These are phyloP conservation scores for Trifolium fragiferum DNA, from an alignment of 306 rosid species.

Conservation along the genomic window DNA sequence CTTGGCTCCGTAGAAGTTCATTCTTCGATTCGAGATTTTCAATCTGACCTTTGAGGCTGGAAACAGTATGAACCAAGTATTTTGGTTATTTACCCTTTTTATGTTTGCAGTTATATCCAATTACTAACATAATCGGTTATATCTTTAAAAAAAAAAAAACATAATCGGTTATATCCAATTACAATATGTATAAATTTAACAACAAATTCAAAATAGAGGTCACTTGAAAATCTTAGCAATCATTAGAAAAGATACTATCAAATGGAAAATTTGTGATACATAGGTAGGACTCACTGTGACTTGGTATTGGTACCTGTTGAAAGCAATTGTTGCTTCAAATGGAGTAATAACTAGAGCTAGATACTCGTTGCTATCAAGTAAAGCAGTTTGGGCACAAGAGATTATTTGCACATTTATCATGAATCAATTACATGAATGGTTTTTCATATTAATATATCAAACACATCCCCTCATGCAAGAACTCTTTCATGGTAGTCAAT, in stretches of 20 bases:
- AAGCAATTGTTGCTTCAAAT: slow-evolving; percentile 86
- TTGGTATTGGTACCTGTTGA: slow-evolving; percentile 82
- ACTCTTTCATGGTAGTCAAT: not conserved
- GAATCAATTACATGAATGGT: not conserved
- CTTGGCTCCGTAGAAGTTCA: too few relatives aligned
- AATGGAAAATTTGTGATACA: not conserved
- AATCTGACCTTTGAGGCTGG: too few relatives aligned
- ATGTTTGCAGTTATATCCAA: too few relatives aligned
- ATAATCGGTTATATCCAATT: too few relatives aligned
- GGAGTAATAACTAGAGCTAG: slow-evolving; percentile 94
- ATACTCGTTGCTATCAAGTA: slow-evolving; percentile 92
- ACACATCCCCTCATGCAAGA: not conserved
- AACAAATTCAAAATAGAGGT: slow-evolving; percentile 18
- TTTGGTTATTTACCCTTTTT: too few relatives aligned
- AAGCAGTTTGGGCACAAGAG: slow-evolving; percentile 91
- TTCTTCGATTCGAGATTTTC: too few relatives aligned
- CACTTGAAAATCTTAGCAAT: slow-evolving; percentile 1
- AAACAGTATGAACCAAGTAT: too few relatives aligned
- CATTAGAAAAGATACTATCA: slow-evolving; percentile 1
- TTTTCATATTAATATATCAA: not conserved
- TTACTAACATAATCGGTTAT: too few relatives aligned
- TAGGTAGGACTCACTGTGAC: not conserved
- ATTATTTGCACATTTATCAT: slow-evolving; percentile 21
- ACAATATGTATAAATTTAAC: not conserved
- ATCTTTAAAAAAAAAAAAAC: too few relatives aligned